Base-by-base conservation (phyloP, 208 protist genomes). In the Vickermania ingenoplastis region DNA sequence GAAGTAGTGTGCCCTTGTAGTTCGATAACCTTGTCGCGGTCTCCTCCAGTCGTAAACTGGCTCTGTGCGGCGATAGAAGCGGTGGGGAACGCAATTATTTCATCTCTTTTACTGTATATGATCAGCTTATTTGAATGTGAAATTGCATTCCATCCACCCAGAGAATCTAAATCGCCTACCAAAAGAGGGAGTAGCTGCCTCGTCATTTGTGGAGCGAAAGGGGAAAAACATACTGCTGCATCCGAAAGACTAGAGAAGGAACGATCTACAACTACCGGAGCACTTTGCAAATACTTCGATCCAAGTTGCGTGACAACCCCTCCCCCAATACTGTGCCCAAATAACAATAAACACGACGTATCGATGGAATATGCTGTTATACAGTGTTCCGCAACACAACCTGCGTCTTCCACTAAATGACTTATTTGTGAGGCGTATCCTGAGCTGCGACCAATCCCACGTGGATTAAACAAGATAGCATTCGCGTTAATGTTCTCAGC, bases 251-350 rank as follows among this genome's bases (percentile, higher is more conserved):
- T 52, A n/a, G 87, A 88, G 61, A 94, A 94, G 13, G 71, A 79
- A 3, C 87, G 75, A 65, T 94, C 87, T 1, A 94, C 28, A 0
- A 94, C 71, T 5, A 94, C 50, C 0, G 78, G 60, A 29, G 54
- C 63, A 5, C 65, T 30, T 0, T 65, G 73, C 36, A 61, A 67
- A 28, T 57, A 59, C 2, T 59, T 54, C 4, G 58, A 64, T 13
- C 75, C 87, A 14, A 90, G 65, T 29, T 72, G 56, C 0, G 77
- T 75, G 2, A 78, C 83, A 0, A 83, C 62, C 1, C 77, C 83
- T 22, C 79, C 84, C 17, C 87, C 87, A 64, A 94, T 91, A 53
- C 84, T 91, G 59, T 91, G 87, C 3, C 87, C 87, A 45, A 90
- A 79, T 22, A 94, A 67, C 13, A 94, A 31, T 2, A 94, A 30